Evolutionary conservation across 306 rosid genomes (phyloP).

Genomic region (Potentilla sterilis): DNA sequence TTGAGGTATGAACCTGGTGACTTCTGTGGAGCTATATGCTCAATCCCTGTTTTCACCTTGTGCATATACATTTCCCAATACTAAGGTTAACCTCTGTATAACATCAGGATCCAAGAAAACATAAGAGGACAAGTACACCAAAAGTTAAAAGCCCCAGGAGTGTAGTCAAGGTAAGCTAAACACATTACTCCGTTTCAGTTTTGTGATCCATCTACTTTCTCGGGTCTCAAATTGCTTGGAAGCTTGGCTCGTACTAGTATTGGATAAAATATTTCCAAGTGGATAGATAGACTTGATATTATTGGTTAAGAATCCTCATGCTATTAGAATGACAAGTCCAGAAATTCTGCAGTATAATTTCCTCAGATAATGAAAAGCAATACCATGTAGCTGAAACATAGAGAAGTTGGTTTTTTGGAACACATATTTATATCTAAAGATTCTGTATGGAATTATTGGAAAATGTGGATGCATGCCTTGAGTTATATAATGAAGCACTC

Average conservation of each 20-base stretch:
- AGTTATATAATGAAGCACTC: not conserved
- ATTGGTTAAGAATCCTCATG: constrained; percentile 13
- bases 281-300: not conserved
- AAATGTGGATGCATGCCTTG: not conserved
- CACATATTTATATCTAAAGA: not conserved
- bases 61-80: constrained; percentile 11
- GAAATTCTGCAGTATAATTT: not conserved
- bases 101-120: constrained; percentile 75
- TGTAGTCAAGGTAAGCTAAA: constrained; percentile 61
- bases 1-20: constrained; percentile 58
- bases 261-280: not conserved
- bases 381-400: not conserved
- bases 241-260: not conserved
- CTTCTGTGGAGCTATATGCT: constrained; percentile 16
- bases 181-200: not conserved
- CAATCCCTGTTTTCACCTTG: not conserved
- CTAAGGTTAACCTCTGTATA: constrained; percentile 25
- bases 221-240: not conserved
- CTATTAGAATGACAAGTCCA: constrained; percentile 11
- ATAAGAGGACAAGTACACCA: constrained; percentile 57
- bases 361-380: not conserved
- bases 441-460: not conserved
- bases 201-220: not conserved
- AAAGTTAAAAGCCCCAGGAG: constrained; percentile 61
- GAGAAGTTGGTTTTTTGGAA: not conserved